A percentile compares a stretch with the other conserved stretches of the same genome.
These are phyloP conservation scores for Penstemon barbatus DNA, from an alignment of 257 asterid genomes.

Conservation along the genomic window DNA sequence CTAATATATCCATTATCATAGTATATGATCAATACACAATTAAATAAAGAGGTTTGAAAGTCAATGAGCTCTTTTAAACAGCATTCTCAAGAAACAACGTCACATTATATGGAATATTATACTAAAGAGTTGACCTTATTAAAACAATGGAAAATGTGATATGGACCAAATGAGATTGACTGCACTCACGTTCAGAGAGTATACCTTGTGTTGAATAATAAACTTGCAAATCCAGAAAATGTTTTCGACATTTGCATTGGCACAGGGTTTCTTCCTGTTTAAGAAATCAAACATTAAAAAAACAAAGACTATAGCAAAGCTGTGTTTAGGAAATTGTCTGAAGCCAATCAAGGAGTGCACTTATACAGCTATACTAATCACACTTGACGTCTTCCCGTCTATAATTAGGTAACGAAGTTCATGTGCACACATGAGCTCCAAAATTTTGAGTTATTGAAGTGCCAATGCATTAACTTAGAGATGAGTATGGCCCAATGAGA, in stretches of 20 bases:
- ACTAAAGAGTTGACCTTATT: background rate
- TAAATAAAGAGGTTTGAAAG: background rate
- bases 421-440: background rate
- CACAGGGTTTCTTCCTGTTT: slow-evolving; percentile 58
- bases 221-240: slow-evolving; percentile 63
- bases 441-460: background rate
- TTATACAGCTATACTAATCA: background rate
- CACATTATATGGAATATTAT: background rate
- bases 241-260: slow-evolving; percentile 65
- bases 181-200: background rate
- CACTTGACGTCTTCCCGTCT: background rate
- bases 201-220: slow-evolving; percentile 71
- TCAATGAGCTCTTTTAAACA: background rate
- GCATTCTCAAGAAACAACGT: background rate
- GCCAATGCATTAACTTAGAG: background rate
- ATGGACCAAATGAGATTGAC: background rate
- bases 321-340: background rate
- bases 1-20: slow-evolving; percentile 3
- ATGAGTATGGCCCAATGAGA: no score
- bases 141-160: background rate
- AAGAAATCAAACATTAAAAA: slow-evolving; percentile 17
- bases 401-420: background rate
- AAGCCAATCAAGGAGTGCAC: background rate
- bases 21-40: slow-evolving; percentile 1
- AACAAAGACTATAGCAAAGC: background rate